Percentiles rank a stretch among this genome's conserved stretches.
Evolutionary conservation across 2,329 filamentous ascomycete genomes (phyloP).

Genomic region (Microcyclosporella mali): DNA sequence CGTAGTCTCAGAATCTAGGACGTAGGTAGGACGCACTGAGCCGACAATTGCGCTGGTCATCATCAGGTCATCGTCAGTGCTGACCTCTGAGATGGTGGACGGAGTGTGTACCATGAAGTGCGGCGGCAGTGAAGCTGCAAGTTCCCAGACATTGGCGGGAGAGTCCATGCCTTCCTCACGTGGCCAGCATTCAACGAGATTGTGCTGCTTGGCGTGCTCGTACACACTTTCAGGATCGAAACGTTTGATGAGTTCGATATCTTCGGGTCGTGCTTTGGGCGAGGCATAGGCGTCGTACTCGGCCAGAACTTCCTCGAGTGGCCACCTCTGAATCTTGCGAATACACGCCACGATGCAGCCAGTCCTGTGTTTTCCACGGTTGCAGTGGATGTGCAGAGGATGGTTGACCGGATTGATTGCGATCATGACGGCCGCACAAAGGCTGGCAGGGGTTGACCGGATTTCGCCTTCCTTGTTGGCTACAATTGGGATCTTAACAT

Average conservation of each 20-base stretch:
- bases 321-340: constrained; percentile 66
- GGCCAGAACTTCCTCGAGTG: constrained; percentile 54
- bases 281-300: constrained; percentile 65
- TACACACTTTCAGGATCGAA: constrained; percentile 40
- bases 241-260: constrained; percentile 39
- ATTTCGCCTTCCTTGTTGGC: constrained; percentile 72
- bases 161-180: neutral
- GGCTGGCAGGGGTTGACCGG: constrained; percentile 56
- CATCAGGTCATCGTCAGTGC: neutral
- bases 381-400: constrained; percentile 83
- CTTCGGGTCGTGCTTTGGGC: constrained; percentile 44
- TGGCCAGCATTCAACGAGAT: neutral
- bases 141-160: constrained; percentile 2
- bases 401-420: constrained; percentile 68
- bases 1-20: neutral
- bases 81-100: neutral
- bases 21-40: neutral
- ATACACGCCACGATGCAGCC: constrained; percentile 81
- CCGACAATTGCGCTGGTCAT: neutral
- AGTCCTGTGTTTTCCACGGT: constrained; percentile 89
- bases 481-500: constrained; percentile 69
- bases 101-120: neutral
- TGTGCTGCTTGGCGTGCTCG: constrained; percentile 18
- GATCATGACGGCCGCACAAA: constrained; percentile 64
- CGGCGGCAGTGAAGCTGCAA: constrained; percentile 1